Evolutionary conservation across 352 stramenopile genomes (phyloP), one percentile per base, ranked within the genome.

Genomic region (Globisporangium splendens): DNA sequence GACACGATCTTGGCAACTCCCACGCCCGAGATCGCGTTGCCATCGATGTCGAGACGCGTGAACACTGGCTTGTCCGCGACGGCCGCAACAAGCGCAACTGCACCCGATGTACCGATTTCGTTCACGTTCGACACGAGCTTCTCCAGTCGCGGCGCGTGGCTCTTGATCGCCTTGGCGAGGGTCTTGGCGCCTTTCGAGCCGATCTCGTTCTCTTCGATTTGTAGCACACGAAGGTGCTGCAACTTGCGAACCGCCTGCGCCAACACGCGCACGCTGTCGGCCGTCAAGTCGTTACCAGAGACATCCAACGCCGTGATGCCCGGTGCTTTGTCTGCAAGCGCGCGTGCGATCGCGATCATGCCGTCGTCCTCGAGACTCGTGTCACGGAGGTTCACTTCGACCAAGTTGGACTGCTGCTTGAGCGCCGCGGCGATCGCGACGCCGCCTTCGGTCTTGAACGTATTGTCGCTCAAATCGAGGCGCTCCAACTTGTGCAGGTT

Each of bases 381-480:
- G 52, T 98, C 92, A 44, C 90, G 83, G 7, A 98, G 70, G 69
- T 98, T 95, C 14, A 98, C 68, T 56, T 96, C 86, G 15, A 73
- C 65, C 18, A 98, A 72, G 22, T 83, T 67, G 1, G 65, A 63
- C 70, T 93, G 86, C 18, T 63, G 65, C 21, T 65, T 69, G 17
- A 98, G 73, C n/a, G 86, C 89, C 47, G 70, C 75, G 13, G 88
- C 92, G 46, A 98, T 89, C n/a, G 87, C 79, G 13, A 83, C 66
- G 8, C 78, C 84, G 35, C 91, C 93, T 46, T 95, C 84, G 3
- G 73, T 82, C 24, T 87, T 91, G 68, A 98, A 97, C 44, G 88
- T 97, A 69, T 98, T 98, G 75, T 98, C 95, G 60, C 88, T 96
- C 39, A 98, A 65, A 62, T 98, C 94, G 24, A 98, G 66, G 51